Conservation (phyloP, 345 rosid species). For the Litchi chinensis region DNA sequence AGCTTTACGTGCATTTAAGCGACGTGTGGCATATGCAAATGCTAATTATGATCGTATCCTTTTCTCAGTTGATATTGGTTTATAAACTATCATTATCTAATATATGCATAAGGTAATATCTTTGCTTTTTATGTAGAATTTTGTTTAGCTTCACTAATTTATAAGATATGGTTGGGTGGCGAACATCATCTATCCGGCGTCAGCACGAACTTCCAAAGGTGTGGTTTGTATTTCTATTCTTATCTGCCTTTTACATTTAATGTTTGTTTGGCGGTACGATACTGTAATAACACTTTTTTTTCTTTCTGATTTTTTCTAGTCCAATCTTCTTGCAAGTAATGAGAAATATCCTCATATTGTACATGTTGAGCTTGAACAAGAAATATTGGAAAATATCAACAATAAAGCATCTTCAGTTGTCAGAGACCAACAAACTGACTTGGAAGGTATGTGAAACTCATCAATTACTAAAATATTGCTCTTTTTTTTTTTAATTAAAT, state of each 20-base stretch:
- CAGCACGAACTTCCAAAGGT: slow-evolving; percentile 89
- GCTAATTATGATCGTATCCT: slow-evolving; percentile 91
- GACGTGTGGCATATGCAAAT: slow-evolving; percentile 92
- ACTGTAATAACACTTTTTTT: not conserved
- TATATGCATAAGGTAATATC: not conserved
- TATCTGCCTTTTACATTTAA: not conserved
- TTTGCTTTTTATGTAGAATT: slow-evolving; percentile 7
- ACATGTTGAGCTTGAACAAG: slow-evolving; percentile 54
- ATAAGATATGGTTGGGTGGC: slow-evolving; percentile 90
- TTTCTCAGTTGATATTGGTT: slow-evolving; percentile 17
- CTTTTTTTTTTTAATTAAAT: too few relatives aligned
- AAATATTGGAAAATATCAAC: slow-evolving; percentile 25
- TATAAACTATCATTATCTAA: slow-evolving; percentile 19
- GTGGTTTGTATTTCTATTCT: not conserved
- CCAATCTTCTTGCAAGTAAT: slow-evolving; percentile 62
- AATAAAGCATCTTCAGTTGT: slow-evolving; percentile 34
- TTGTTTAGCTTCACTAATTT: slow-evolving; percentile 45
- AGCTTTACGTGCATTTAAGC: slow-evolving; percentile 79
- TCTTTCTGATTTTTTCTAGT: slow-evolving; percentile 46
- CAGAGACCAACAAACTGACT: slow-evolving; percentile 46
- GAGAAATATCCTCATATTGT: slow-evolving; percentile 85
- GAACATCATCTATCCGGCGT: slow-evolving; percentile 90
- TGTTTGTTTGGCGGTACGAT: not conserved
- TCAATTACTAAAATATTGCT: slow-evolving; percentile 14
- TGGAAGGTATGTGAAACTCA: slow-evolving; percentile 65